Evolutionary conservation across 371 early-diverging fungal genomes (phyloP), one percentile per base, ranked within the genome.

Genomic region (Mucor piriformis): DNA sequence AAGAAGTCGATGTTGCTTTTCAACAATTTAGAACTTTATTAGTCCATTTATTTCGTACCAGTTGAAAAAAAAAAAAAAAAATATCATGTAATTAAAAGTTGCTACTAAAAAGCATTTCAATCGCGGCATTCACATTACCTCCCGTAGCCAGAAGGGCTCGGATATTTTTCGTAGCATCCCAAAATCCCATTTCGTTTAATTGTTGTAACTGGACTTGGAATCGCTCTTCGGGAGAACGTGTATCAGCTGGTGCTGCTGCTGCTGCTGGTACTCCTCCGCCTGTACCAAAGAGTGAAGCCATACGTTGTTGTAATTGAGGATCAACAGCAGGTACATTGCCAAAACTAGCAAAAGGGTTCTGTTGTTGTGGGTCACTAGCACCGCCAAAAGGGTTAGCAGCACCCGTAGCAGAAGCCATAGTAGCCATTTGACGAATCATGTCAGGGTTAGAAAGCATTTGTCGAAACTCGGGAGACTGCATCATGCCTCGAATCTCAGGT

Each of bases 181-280:
- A 92, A 71, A 98, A 95, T 6, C 99, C 99, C 99, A 98, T 98
- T 42, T 97, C 99, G 63, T 88, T 91, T 58, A 98, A 76, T 74
- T 97, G 97, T 69, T 87, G 85, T 50, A 98, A 82, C 72, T 98
- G 96, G 18, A 84, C 86, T 64, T 89, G 87, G 75, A 86, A 98
- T 21, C 95, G 85, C 67, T 94, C 95, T 76, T 96, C 97, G 23
- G 93, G 93, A 37, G 96, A 89, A 57, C 82, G 80, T 32, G 53
- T 74, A 57, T 76, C 70, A 8, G 61, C 58, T 16, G 79, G 65
- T 21, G 80, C 54, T 7, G 81, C 66, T 5, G 59, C 33, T 48
- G 69, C 63, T 49, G 64, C 59, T 62, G 20, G n/a, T n/a, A 29
- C 8, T 6, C 29, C 29, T 6, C 6, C 59, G 63, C 42, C 42